These are phyloP conservation scores for Auricularia heimuer DNA, from an alignment of 768 basidiomycete genomes.

Conservation along the genomic window DNA sequence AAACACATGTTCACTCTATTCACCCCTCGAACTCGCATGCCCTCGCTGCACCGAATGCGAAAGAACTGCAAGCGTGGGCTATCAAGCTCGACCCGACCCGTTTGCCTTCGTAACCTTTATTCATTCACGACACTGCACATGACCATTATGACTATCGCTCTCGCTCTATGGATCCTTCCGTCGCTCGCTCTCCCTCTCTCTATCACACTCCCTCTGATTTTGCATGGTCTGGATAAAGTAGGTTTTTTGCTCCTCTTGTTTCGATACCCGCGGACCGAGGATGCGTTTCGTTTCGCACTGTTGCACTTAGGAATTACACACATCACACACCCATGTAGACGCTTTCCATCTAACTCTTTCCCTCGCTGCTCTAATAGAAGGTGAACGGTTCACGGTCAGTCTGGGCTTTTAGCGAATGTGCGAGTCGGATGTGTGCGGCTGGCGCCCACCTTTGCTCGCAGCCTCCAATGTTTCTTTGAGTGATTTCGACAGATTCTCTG, in stretches of 20 bases:
- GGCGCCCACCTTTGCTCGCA: background rate
- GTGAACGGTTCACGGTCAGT: background rate
- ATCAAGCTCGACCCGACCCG: conserved; percentile 77
- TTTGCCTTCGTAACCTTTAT: conserved; percentile 19
- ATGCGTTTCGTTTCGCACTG: background rate
- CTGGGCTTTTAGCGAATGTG: background rate
- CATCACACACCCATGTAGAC: background rate
- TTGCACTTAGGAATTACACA: background rate
- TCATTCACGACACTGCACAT: background rate
- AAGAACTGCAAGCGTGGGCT: conserved; percentile 81
- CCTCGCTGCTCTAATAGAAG: background rate
- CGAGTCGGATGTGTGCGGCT: too few species aligned
- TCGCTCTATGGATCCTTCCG: background rate
- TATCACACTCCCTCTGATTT: background rate
- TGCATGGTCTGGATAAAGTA: background rate
- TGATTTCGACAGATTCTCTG: background rate
- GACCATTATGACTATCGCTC: background rate
- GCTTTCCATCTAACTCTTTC: background rate
- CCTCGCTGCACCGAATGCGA: conserved; percentile 67
- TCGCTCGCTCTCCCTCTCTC: background rate
- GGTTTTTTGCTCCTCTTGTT: too few species aligned
- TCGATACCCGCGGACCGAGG: background rate
- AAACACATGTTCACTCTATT: conserved; percentile 83
- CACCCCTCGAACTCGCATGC: conserved; percentile 88
- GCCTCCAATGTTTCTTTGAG: background rate